Evolutionary conservation across 805 yeast genomes (phyloP).

Genomic region (Lachancea sp.): DNA sequence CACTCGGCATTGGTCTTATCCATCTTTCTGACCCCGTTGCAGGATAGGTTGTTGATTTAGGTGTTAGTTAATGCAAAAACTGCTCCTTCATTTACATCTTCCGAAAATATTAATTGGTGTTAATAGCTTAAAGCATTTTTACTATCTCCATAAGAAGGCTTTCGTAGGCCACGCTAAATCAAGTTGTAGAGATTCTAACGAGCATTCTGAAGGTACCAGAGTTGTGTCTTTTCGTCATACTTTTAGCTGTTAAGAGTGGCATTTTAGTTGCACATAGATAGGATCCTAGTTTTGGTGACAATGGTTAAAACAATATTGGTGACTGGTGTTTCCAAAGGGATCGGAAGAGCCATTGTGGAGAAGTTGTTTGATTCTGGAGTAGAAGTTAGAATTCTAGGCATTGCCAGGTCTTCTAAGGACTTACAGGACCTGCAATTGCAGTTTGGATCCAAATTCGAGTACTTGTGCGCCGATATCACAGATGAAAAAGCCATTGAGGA

Average conservation of each 20-base stretch:
- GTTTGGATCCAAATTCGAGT: slow-evolving; percentile 46
- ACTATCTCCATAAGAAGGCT: no score
- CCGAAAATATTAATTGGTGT: not conserved
- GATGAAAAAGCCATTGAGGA: slow-evolving; percentile 28
- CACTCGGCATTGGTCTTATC: slow-evolving; percentile 35
- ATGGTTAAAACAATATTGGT: slow-evolving; percentile 38
- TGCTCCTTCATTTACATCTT: not conserved
- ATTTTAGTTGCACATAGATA: not conserved
- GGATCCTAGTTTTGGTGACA: not conserved
- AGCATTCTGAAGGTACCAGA: no score
- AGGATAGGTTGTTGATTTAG: no score
- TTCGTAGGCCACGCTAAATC: no score
- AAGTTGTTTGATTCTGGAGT: slow-evolving; percentile 35
- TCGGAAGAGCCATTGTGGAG: slow-evolving; percentile 72
- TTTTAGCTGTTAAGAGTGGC: no score
- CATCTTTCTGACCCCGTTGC: no score
- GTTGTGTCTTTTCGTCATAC: no score
- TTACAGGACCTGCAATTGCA: slow-evolving; percentile 38
- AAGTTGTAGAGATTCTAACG: no score
- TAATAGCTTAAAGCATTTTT: no score
- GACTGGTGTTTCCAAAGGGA: slow-evolving; percentile 67
- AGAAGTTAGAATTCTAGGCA: slow-evolving; percentile 48
- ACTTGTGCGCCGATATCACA: slow-evolving; percentile 57
- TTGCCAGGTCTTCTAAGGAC: slow-evolving; percentile 58
- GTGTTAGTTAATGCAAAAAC: not conserved